Percentiles rank a stretch among this genome's conserved stretches.
phyloP scores from a whole-genome alignment of 192 early-diverging fungal species.

The Diversispora eburnea region DNA sequence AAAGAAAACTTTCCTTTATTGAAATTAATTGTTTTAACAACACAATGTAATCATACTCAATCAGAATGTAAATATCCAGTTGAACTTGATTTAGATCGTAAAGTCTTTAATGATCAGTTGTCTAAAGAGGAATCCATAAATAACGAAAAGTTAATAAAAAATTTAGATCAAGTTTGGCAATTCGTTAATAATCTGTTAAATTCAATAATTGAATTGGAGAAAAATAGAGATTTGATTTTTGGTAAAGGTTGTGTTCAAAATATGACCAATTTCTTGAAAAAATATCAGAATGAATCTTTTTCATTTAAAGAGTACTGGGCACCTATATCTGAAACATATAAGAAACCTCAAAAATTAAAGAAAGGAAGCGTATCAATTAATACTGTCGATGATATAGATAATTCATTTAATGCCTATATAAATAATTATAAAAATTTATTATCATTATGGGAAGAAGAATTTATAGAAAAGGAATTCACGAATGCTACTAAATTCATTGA shows the following conservation, averaged over 20 bases:
- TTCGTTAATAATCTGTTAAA: constrained; percentile 43
- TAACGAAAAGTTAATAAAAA: constrained; percentile 53
- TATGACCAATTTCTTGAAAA: constrained; percentile 32
- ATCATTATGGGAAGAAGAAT: constrained; percentile 47
- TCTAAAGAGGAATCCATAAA: constrained; percentile 50
- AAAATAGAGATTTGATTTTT: constrained; percentile 24
- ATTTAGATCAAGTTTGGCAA: constrained; percentile 64
- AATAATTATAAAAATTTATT: constrained; percentile 49
- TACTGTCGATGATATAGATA: constrained; percentile 46
- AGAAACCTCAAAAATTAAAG: constrained; percentile 32
- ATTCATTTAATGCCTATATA: constrained; percentile 41
- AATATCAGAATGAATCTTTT: constrained; percentile 19
- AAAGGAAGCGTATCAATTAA: constrained; percentile 1
- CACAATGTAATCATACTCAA: constrained; percentile 67
- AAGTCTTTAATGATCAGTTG: constrained; percentile 66
- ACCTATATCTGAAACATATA: constrained; percentile 42
- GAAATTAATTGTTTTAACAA: constrained; percentile 59
- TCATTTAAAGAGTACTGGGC: constrained; percentile 57
- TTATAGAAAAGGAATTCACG: constrained; percentile 38
- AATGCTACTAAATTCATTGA: constrained; percentile 6
- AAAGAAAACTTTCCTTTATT: constrained; percentile 61
- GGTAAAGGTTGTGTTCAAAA: constrained; percentile 27
- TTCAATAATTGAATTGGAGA: constrained; percentile 23
- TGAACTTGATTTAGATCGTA: constrained; percentile 66
- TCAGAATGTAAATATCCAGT: constrained; percentile 60